Percentiles rank a stretch among this genome's conserved stretches.
These are phyloP conservation scores for Botryotinia convoluta DNA, from an alignment of 2,329 filamentous ascomycete species.

Conservation along the genomic window DNA sequence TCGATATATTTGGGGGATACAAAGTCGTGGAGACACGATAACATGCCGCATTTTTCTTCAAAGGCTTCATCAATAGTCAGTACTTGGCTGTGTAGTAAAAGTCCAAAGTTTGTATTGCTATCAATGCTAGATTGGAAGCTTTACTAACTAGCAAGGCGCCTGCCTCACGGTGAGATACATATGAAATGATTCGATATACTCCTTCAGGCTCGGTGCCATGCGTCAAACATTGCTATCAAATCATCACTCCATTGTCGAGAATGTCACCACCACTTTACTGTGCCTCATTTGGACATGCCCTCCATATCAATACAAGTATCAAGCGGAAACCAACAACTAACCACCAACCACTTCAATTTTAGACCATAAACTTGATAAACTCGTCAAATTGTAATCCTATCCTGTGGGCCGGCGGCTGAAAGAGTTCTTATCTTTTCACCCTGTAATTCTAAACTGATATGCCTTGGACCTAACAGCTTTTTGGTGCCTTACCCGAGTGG, in stretches of 20 bases:
- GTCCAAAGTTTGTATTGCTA: background rate
- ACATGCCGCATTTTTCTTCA: background rate
- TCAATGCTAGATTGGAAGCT: background rate
- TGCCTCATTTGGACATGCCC: slow-evolving; percentile 2
- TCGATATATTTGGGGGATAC: background rate
- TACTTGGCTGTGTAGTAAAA: background rate
- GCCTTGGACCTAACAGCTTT: background rate
- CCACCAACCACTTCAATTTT: slow-evolving; percentile 10
- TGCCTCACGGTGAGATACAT: background rate
- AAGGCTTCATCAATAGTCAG: background rate
- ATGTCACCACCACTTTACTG: background rate
- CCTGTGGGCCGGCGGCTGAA: slow-evolving; percentile 16
- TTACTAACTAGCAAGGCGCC: background rate
- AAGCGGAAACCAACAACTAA: background rate
- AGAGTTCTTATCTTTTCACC: slow-evolving; percentile 18
- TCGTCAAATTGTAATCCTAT: background rate
- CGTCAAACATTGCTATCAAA: background rate
- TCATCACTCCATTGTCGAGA: background rate
- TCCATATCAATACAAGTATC: background rate
- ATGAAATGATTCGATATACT: background rate
- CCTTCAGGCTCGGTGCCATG: background rate
- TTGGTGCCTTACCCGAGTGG: background rate
- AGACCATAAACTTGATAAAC: background rate
- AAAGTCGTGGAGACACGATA: background rate
- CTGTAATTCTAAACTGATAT: background rate